These are phyloP conservation scores for Binderoboletus segoi DNA, from an alignment of 1,284 basidiomycete species.

Conservation along the genomic window DNA sequence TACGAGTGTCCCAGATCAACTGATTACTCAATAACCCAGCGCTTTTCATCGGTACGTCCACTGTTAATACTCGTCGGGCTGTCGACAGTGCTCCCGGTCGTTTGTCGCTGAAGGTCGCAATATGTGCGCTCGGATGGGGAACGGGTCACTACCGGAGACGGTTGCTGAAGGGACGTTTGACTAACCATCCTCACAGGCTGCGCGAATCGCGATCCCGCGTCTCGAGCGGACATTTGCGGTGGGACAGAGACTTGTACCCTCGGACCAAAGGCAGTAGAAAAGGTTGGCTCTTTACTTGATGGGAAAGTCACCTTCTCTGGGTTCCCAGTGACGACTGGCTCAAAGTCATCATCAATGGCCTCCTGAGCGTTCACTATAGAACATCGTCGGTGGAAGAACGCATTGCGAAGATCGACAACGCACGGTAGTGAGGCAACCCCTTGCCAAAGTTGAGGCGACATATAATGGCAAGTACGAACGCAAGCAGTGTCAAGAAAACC, in stretches of 20 bases:
- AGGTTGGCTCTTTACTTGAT: slow-evolving; percentile 55
- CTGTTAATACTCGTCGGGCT: slow-evolving; percentile 28
- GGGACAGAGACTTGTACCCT: slow-evolving; percentile 42
- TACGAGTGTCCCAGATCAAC: not conserved
- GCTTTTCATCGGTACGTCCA: slow-evolving; percentile 33
- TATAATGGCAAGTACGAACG: slow-evolving; percentile 61
- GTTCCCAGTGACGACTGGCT: slow-evolving; percentile 40
- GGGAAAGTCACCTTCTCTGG: slow-evolving; percentile 72
- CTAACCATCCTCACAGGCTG: slow-evolving; percentile 13
- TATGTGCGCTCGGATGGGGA: slow-evolving; percentile 3
- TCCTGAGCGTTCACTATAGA: slow-evolving; percentile 58
- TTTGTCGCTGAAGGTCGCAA: slow-evolving; percentile 13
- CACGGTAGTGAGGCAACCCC: slow-evolving; percentile 67
- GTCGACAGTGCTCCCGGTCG: slow-evolving; percentile 4
- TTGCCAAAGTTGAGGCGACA: slow-evolving; percentile 77
- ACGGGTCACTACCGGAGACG: not conserved
- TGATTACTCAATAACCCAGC: slow-evolving; percentile 53
- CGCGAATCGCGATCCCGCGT: slow-evolving; percentile 49
- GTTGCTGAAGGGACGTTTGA: not conserved
- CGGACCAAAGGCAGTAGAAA: slow-evolving; percentile 50
- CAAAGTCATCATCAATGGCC: slow-evolving; percentile 49
- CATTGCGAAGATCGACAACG: slow-evolving; percentile 32
- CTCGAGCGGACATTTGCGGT: slow-evolving; percentile 45
- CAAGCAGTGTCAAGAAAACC: slow-evolving; percentile 54
- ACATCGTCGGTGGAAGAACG: not conserved